Evolutionary conservation across 495 filamentous ascomycete species (phyloP), one percentile per base, ranked within the genome.

Genomic region (Cairneyella variabilis): DNA sequence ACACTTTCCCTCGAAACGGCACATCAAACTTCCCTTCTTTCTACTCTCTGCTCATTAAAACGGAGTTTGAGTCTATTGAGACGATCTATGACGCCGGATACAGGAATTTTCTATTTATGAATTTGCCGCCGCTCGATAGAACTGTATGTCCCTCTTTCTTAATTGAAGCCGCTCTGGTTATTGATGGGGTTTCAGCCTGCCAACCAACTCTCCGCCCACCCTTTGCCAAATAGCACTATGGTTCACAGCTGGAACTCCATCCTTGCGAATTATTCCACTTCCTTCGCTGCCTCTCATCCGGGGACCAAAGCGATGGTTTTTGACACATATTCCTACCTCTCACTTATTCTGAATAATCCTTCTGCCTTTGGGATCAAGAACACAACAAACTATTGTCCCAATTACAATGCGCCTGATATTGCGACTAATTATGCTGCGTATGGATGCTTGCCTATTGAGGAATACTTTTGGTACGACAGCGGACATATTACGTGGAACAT

Each of bases 381-480:
- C 62, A 76, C 71, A 21, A 79, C 74, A 2, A 50, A 47, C n/a
- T 80, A 70, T 52, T 79, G 76, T 53, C 50, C 66, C 3, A 71
- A 64, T 7, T 79, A 78, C 59, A 64, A 75, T 46, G 70, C 77
- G 53, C 72, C 71, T 3, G 71, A 77, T 64, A 70, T 81, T 43
- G 58, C 53, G n/a, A 64, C 59, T 21, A 66, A 75, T 41, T 72
- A 72, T 44, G 51, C 51, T 30, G 57, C 59, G 39, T 77, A 78
- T 64, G 76, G 75, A 25, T 80, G 76, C 64, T 58, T 65, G 40
- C 66, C 73, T 38, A 48, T 76, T 59, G 57, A 69, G 21, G 58
- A 68, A 53, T 81, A 81, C 60, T 79, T 79, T 52, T 78, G 76
- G 74, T 76, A 66, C 51, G 72, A 78, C 59, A 68, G 66, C 8